These are phyloP conservation scores for Mycosphaerella arachidis DNA, from an alignment of 2,329 filamentous ascomycete species.

Conservation along the genomic window DNA sequence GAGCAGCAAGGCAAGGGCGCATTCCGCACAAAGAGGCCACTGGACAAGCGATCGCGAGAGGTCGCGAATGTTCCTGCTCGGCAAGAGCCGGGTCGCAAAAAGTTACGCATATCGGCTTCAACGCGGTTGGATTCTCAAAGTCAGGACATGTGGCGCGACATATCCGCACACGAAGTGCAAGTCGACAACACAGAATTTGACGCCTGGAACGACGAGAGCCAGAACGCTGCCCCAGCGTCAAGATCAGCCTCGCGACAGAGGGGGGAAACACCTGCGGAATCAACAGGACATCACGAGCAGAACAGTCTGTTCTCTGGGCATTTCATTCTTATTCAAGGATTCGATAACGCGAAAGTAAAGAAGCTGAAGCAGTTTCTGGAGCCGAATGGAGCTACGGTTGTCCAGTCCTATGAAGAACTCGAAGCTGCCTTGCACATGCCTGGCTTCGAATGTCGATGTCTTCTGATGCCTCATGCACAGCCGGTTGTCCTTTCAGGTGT, in stretches of 20 bases:
- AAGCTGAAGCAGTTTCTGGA: slow-evolving; percentile 23
- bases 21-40: slow-evolving; percentile 45
- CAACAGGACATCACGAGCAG: neutral
- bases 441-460: slow-evolving; percentile 18
- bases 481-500: slow-evolving; percentile 22
- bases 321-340: slow-evolving; percentile 28
- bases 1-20: slow-evolving; percentile 73
- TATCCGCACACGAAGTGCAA: slow-evolving; percentile 49
- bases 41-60: slow-evolving; percentile 57
- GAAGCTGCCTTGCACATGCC: slow-evolving; percentile 15
- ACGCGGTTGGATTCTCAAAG: slow-evolving; percentile 75
- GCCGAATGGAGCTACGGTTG: slow-evolving; percentile 30
- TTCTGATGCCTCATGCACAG: slow-evolving; percentile 33
- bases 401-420: slow-evolving; percentile 21
- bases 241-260: neutral
- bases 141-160: slow-evolving; percentile 85
- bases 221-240: slow-evolving; percentile 4
- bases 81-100: slow-evolving; percentile 57
- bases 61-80: slow-evolving; percentile 25
- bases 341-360: slow-evolving; percentile 19
- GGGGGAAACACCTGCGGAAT: neutral
- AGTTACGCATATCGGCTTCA: slow-evolving; percentile 82
- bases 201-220: slow-evolving; percentile 24
- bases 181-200: slow-evolving; percentile 21
- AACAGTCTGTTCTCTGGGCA: slow-evolving; percentile 30